Evolutionary conservation across 192 early-diverging fungal genomes (phyloP).

Genomic region (Coemansia sp.): DNA sequence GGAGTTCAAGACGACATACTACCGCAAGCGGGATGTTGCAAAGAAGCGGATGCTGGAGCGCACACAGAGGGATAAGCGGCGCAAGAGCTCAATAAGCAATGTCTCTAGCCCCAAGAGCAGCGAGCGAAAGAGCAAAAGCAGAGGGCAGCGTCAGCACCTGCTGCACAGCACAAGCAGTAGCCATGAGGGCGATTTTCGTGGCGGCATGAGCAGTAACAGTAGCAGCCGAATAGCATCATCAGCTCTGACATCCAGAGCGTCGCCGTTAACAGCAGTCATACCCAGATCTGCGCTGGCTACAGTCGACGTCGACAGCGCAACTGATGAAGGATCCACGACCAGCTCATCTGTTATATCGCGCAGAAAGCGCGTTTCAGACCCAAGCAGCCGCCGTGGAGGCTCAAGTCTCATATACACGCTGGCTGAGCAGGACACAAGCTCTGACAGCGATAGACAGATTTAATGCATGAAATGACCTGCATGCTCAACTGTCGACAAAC

Average conservation of each 20-base stretch:
- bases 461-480: neutral
- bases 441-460: conserved; percentile 18
- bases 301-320: conserved; percentile 38
- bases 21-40: conserved; percentile 46
- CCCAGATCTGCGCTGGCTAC: neutral
- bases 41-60: conserved; percentile 50
- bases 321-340: conserved; percentile 49
- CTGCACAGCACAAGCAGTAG: conserved; percentile 11
- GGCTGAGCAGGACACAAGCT: conserved; percentile 33
- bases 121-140: conserved; percentile 35
- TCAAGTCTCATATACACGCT: conserved; percentile 34
- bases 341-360: conserved; percentile 30
- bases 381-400: conserved; percentile 15
- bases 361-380: conserved; percentile 2
- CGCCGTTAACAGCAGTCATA: neutral
- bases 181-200: conserved; percentile 3
- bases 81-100: conserved; percentile 21
- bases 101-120: conserved; percentile 15
- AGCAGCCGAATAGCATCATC: neutral
- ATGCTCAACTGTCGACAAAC: too few species aligned
- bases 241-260: neutral
- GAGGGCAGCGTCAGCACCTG: neutral
- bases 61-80: conserved; percentile 25
- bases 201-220: neutral
- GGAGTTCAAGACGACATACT: conserved; percentile 51